phyloP scores from a whole-genome alignment of 1,139 yeast genomes.

The Arxiozyma slooffiae region DNA sequence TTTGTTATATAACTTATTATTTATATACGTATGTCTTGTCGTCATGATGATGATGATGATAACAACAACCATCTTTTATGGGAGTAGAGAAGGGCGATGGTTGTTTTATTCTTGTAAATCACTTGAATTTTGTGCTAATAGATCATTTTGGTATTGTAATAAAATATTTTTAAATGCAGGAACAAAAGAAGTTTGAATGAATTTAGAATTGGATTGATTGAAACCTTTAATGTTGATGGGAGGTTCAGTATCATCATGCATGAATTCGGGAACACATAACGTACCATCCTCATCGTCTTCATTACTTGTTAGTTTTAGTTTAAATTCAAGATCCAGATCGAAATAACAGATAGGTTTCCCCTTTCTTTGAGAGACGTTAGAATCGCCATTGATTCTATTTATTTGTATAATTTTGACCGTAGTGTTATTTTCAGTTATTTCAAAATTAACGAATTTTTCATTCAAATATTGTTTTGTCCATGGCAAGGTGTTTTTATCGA shows the following conservation, averaged over 20 bases:
- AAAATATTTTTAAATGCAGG: constrained; percentile 44
- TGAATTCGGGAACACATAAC: constrained; percentile 51
- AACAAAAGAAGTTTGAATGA: constrained; percentile 39
- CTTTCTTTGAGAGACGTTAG: constrained; percentile 74
- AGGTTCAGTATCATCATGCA: constrained; percentile 66
- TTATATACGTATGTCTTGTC: too few relatives aligned
- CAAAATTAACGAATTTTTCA: constrained; percentile 35
- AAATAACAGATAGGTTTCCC: constrained; percentile 69
- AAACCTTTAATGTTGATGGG: constrained; percentile 42
- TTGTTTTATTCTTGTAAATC: constrained; percentile 48
- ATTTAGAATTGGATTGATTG: constrained; percentile 30
- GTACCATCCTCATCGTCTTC: constrained; percentile 30
- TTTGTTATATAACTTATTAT: too few relatives aligned
- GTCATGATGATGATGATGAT: too few relatives aligned
- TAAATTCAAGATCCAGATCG: constrained; percentile 49
- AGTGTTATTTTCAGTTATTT: constrained; percentile 26
- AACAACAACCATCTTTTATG: too few relatives aligned
- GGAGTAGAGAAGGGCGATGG: too few relatives aligned
- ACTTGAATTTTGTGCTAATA: constrained; percentile 49
- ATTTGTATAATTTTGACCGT: constrained; percentile 32
- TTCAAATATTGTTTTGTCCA: constrained; percentile 60
- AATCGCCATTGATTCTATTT: constrained; percentile 53
- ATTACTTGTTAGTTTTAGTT: constrained; percentile 31
- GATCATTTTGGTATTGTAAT: constrained; percentile 50
- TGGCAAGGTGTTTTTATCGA: constrained; percentile 66